phyloP scores from a whole-genome alignment of 2,329 filamentous ascomycete genomes.

The Aspergillus vadensis region DNA sequence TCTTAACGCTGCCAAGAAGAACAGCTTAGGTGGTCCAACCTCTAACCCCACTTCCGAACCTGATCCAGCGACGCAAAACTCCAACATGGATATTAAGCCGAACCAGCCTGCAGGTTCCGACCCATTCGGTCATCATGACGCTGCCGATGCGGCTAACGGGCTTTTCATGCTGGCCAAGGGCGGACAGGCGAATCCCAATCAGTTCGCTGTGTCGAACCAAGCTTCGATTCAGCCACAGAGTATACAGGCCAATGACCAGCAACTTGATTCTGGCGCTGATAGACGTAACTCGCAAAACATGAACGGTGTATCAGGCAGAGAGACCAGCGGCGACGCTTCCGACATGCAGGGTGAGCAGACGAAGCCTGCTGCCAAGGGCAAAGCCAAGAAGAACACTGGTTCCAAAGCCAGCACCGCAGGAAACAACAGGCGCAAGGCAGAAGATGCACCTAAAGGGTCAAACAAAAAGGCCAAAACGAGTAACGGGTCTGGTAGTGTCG shows the following conservation, averaged over 20 bases:
- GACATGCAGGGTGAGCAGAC: slow-evolving; percentile 70
- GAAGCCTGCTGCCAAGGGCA: slow-evolving; percentile 66
- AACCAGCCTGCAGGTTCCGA: slow-evolving; percentile 57
- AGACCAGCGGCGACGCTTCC: slow-evolving; percentile 68
- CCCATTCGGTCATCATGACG: slow-evolving; percentile 82
- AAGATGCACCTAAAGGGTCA: slow-evolving; percentile 69
- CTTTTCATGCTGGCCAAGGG: slow-evolving; percentile 81
- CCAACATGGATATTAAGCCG: slow-evolving; percentile 47
- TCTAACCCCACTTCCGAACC: slow-evolving; percentile 46
- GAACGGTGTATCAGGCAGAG: slow-evolving; percentile 61
- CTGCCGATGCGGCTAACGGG: slow-evolving; percentile 91
- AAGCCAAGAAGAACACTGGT: slow-evolving; percentile 66
- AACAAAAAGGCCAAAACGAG: slow-evolving; percentile 74
- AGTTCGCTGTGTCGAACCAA: slow-evolving; percentile 53
- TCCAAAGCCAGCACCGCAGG: slow-evolving; percentile 50
- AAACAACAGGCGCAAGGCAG: slow-evolving; percentile 76
- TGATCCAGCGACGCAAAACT: slow-evolving; percentile 40
- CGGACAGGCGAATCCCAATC: slow-evolving; percentile 59
- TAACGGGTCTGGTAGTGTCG: slow-evolving; percentile 44
- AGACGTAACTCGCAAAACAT: slow-evolving; percentile 45
- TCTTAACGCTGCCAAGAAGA: slow-evolving; percentile 71
- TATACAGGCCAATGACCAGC: slow-evolving; percentile 57
- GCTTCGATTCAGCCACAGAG: slow-evolving; percentile 55
- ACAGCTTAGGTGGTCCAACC: slow-evolving; percentile 49
- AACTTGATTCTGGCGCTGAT: slow-evolving; percentile 41